Conservation (phyloP, 768 basidiomycete species). For the Boletus pseudopeckii region DNA sequence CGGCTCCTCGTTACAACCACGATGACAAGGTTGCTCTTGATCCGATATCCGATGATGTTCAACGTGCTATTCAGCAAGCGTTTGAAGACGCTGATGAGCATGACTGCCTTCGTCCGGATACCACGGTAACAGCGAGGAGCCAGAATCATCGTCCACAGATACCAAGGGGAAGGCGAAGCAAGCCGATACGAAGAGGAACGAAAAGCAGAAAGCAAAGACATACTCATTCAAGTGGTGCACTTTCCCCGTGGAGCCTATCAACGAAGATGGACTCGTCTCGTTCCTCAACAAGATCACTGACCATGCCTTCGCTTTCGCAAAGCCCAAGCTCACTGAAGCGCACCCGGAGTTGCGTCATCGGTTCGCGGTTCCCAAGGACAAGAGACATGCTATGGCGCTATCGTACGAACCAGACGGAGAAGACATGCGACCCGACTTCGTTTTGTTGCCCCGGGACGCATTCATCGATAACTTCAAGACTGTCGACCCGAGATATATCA, state of each 20-base stretch:
- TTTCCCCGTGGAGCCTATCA: conserved; percentile 3
- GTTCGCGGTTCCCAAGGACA: neutral
- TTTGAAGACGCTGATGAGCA: neutral
- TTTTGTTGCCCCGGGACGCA: conserved; percentile 4
- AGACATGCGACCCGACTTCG: conserved; percentile 8
- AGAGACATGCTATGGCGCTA: conserved; percentile 2
- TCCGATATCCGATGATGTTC: neutral
- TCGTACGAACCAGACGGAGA: conserved; percentile 5
- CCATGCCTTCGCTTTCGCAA: neutral
- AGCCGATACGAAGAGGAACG: neutral
- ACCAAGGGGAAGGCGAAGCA: neutral
- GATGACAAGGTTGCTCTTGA: neutral
- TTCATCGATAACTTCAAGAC: neutral
- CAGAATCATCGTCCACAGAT: neutral
- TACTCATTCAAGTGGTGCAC: conserved; percentile 3
- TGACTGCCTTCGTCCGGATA: neutral
- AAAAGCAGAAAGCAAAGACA: neutral
- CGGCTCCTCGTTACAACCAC: neutral
- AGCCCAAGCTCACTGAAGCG: neutral
- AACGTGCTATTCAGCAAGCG: neutral
- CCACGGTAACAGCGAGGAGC: neutral
- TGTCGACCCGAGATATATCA: neutral
- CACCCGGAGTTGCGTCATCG: conserved; percentile 5
- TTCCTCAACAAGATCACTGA: conserved; percentile 13
- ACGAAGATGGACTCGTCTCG: neutral